Base-by-base conservation (phyloP, 345 rosid species). In the Acer yangbiense region DNA sequence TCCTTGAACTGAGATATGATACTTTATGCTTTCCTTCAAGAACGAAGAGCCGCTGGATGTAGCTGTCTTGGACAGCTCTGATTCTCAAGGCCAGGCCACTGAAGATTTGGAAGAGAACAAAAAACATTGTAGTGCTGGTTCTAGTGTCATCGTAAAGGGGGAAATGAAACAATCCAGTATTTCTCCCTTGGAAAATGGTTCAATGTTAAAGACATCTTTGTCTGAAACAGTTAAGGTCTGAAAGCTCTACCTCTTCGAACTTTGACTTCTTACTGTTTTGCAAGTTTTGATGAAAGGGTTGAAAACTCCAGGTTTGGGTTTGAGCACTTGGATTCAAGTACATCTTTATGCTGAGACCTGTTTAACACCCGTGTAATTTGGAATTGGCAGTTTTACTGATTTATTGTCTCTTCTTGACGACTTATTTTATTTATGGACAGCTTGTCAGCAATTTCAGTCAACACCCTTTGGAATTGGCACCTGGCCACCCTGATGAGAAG, bases 211-310 rank as follows among this genome's bases (percentile, higher is more conserved):
- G 44, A 54, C 82, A 65, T 78, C 72, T 44, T 72, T 75, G 68
- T 55, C 77, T 9, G 55, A 52, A 74, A 79, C 77, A 76, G 82
- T 77, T 67, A 72, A 87, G 89, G 83, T 89, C 68, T 72, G 71
- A 67, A 73, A 14, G 46, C 71, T 32, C 72, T 73, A 69, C 55
- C 43, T 46, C 57, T 68, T 43, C 70, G 1, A 78, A 66, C 61
- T 69, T 78, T 74, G 21, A 43, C 44, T 48, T 43, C 32, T 72
- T 27, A 41, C 16, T 72, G 29, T 21, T 52, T 44, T 75, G 50
- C 32, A 48, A 48, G 44, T 27, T 52, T 25, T 23, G 16, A 35
- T 58, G 50, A 13, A 39, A 25, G 25, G 29, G n/a, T 61, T 58
- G 29, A 55, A 66, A 58, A 76, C 67, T 68, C 43, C 63, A 32